Percentiles rank a stretch among this genome's conserved stretches.
Evolutionary conservation across 2,329 filamentous ascomycete genomes (phyloP).

Genomic region (Delphinella strobiligena): DNA sequence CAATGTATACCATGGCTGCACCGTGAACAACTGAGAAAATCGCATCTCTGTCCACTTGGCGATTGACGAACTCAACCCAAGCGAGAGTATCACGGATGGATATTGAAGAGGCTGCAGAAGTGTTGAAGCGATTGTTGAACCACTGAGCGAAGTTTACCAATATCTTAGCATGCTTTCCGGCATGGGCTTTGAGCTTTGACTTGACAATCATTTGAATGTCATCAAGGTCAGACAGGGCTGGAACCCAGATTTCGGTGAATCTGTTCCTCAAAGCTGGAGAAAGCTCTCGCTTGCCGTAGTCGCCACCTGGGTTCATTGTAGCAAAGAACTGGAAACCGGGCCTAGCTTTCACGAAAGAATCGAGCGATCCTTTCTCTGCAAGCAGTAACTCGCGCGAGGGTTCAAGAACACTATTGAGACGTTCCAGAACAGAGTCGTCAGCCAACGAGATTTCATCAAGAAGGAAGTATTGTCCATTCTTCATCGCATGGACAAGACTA

Average conservation of each 20-base stretch:
- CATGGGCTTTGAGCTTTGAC: constrained; percentile 51
- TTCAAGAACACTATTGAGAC: constrained; percentile 92
- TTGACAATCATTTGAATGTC: constrained; percentile 81
- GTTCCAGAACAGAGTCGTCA: constrained; percentile 91
- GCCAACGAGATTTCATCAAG: constrained; percentile 96
- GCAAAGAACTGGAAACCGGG: constrained; percentile 90
- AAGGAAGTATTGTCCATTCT: constrained; percentile 75
- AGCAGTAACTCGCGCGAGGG: constrained; percentile 74
- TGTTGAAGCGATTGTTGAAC: constrained; percentile 74
- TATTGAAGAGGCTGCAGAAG: constrained; percentile 62
- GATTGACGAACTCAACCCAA: constrained; percentile 89
- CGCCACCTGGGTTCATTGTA: constrained; percentile 97
- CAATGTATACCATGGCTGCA: constrained; percentile 89
- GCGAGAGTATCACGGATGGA: constrained; percentile 86
- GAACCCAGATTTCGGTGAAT: constrained; percentile 98
- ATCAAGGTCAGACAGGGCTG: constrained; percentile 67
- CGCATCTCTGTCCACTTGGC: constrained; percentile 14
- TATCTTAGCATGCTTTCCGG: constrained; percentile 47
- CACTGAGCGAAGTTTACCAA: constrained; percentile 85
- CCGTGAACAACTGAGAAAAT: constrained; percentile 55
- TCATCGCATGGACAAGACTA: constrained; percentile 88
- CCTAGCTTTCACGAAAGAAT: constrained; percentile 64
- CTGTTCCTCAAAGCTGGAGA: constrained; percentile 91
- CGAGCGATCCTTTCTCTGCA: constrained; percentile 81
- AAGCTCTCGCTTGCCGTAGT: constrained; percentile 95